Conservation (phyloP, 805 yeast genomes). For the Candida cerambycidarum region DNA sequence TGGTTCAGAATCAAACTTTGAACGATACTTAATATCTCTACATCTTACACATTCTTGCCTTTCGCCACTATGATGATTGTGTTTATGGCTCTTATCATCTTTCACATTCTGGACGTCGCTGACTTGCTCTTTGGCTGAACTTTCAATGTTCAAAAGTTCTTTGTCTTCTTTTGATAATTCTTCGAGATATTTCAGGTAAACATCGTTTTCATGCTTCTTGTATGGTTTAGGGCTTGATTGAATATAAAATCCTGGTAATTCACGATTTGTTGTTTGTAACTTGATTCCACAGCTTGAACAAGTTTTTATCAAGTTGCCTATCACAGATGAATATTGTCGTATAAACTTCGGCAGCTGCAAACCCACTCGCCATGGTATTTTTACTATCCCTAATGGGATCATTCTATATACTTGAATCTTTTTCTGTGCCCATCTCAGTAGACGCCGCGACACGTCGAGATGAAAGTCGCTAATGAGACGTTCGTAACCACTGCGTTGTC, state of each 20-base stretch:
- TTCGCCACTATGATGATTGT: conserved; percentile 14
- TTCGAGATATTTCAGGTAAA: conserved; percentile 19
- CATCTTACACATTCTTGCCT: conserved; percentile 54
- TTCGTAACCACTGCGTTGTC: background rate
- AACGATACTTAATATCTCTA: conserved; percentile 34
- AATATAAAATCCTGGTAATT: conserved; percentile 12
- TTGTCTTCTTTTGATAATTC: conserved; percentile 21
- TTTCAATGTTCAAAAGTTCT: conserved; percentile 8
- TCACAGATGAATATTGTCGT: conserved; percentile 8
- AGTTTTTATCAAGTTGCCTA: conserved; percentile 15
- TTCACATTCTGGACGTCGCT: no score
- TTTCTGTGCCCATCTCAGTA: background rate
- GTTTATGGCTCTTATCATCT: no score
- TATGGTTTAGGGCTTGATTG: conserved; percentile 5
- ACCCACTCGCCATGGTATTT: background rate
- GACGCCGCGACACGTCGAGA: conserved; percentile 1
- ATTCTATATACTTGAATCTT: background rate
- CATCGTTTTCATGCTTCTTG: conserved; percentile 23
- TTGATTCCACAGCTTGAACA: conserved; percentile 62
- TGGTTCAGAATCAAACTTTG: conserved; percentile 27
- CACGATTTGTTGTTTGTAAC: conserved; percentile 37
- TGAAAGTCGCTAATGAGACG: background rate
- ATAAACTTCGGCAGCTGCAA: conserved; percentile 8
- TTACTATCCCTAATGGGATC: background rate
- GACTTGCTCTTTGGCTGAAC: no score